Percentiles rank a stretch among this genome's conserved stretches.
phyloP scores from a whole-genome alignment of 2,329 filamentous ascomycete genomes.

The Zelopaecilomyces penicillatus region DNA sequence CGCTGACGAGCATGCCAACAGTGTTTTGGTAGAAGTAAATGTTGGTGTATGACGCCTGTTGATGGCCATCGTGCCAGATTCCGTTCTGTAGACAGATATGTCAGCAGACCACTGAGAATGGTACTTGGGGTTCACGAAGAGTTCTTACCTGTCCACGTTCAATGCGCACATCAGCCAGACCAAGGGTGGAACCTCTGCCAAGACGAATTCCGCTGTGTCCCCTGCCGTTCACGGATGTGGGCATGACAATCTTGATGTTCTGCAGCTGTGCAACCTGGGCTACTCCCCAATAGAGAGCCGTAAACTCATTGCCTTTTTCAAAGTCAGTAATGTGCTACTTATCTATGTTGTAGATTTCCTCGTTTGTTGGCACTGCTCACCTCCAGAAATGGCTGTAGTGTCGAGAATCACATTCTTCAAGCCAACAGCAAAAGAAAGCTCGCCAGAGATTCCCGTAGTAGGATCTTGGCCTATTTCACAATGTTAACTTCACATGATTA shows the following conservation, averaged over 20 bases:
- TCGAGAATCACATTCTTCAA: slow-evolving; percentile 37
- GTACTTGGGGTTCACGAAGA: background rate
- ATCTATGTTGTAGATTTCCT: too few species aligned
- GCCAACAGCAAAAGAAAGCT: slow-evolving; percentile 34
- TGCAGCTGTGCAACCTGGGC: slow-evolving; percentile 34
- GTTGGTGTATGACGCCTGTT: slow-evolving; percentile 35
- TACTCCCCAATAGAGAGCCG: slow-evolving; percentile 36
- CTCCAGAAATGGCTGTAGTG: slow-evolving; percentile 28
- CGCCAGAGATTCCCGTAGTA: slow-evolving; percentile 22
- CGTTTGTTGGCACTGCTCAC: slow-evolving; percentile 3
- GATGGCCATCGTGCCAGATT: slow-evolving; percentile 34
- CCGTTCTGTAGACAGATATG: slow-evolving; percentile 24
- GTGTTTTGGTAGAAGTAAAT: slow-evolving; percentile 36
- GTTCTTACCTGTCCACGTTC: slow-evolving; percentile 23
- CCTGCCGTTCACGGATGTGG: slow-evolving; percentile 22
- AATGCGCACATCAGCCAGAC: slow-evolving; percentile 31
- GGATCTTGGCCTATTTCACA: slow-evolving; percentile 23
- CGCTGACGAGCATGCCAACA: slow-evolving; percentile 21
- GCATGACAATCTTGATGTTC: slow-evolving; percentile 35
- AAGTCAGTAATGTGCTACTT: background rate
- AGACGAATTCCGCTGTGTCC: slow-evolving; percentile 35
- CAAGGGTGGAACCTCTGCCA: slow-evolving; percentile 32
- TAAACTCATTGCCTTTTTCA: slow-evolving; percentile 22
- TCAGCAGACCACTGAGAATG: background rate
- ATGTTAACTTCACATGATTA: background rate